Conservation (phyloP, 1,284 basidiomycete species). For the Leccinum colubrinum region DNA sequence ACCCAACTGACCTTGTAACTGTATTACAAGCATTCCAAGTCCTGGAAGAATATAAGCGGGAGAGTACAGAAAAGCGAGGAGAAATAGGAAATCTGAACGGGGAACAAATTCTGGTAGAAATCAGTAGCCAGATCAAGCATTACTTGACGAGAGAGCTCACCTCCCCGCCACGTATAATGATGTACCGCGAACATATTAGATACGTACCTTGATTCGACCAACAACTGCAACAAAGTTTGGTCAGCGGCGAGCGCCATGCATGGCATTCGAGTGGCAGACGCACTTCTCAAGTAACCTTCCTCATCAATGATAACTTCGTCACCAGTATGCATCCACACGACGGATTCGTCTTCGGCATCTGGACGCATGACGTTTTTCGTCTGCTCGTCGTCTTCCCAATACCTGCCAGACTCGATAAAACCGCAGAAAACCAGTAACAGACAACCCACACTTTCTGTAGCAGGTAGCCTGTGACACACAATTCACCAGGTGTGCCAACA, state of each 20-base stretch:
- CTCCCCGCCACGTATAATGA: no score
- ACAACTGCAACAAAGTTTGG: no score
- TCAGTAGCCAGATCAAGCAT: background rate
- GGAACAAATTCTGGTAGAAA: no score
- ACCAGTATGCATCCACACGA: conserved; percentile 82
- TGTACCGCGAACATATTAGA: background rate
- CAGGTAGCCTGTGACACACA: conserved; percentile 73
- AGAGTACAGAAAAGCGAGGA: no score
- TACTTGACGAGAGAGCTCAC: no score
- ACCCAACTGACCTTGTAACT: no score
- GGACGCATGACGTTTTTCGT: conserved; percentile 61
- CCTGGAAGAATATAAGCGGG: no score
- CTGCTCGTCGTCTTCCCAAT: conserved; percentile 76
- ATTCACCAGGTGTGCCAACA: conserved; percentile 67
- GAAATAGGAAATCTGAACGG: no score
- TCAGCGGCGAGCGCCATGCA: conserved; percentile 3
- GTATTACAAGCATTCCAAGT: no score
- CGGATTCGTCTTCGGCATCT: conserved; percentile 51
- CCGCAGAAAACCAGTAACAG: background rate
- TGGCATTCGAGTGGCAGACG: conserved; percentile 20
- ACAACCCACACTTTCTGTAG: conserved; percentile 70
- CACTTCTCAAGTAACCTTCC: conserved; percentile 77
- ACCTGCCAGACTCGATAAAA: conserved; percentile 41
- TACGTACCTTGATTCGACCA: no score
- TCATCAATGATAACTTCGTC: conserved; percentile 83